phyloP scores from a whole-genome alignment of 257 asterid species.

The Ballota nigra region DNA sequence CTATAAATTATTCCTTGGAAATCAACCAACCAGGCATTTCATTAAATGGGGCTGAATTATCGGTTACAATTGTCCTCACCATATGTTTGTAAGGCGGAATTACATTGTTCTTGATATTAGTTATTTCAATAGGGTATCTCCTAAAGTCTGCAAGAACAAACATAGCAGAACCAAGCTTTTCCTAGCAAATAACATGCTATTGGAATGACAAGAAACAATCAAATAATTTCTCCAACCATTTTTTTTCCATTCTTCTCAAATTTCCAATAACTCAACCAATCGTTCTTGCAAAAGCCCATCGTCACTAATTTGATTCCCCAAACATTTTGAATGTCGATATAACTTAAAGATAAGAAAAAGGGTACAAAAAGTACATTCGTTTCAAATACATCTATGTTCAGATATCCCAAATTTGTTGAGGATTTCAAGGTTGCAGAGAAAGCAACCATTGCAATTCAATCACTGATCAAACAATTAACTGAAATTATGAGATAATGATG shows the following conservation, averaged over 20 bases:
- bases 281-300: constrained; percentile 56
- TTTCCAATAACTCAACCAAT: constrained; percentile 53
- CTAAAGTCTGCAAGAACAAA: constrained; percentile 84
- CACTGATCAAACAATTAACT: too few relatives aligned
- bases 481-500: too few relatives aligned
- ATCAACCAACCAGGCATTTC: constrained; percentile 48
- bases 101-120: constrained; percentile 67
- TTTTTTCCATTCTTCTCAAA: constrained; percentile 61
- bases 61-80: constrained; percentile 49
- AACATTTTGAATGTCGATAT: constrained; percentile 57
- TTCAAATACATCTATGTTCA: too few relatives aligned
- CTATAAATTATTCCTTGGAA: constrained; percentile 73
- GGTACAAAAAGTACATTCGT: constrained; percentile 63
- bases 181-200: constrained; percentile 66
- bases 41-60: constrained; percentile 45
- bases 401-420: too few relatives aligned
- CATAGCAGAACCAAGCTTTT: constrained; percentile 61
- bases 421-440: too few relatives aligned
- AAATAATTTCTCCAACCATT: constrained; percentile 65
- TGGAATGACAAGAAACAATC: constrained; percentile 79
- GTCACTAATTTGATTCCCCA: constrained; percentile 36
- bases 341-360: constrained; percentile 80
- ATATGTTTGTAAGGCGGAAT: constrained; percentile 84
- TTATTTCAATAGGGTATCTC: constrained; percentile 55
- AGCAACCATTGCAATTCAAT: too few relatives aligned